Evolutionary conservation across 1,284 basidiomycete species (phyloP).

Genomic region (Cutaneotrichosporon sp.): DNA sequence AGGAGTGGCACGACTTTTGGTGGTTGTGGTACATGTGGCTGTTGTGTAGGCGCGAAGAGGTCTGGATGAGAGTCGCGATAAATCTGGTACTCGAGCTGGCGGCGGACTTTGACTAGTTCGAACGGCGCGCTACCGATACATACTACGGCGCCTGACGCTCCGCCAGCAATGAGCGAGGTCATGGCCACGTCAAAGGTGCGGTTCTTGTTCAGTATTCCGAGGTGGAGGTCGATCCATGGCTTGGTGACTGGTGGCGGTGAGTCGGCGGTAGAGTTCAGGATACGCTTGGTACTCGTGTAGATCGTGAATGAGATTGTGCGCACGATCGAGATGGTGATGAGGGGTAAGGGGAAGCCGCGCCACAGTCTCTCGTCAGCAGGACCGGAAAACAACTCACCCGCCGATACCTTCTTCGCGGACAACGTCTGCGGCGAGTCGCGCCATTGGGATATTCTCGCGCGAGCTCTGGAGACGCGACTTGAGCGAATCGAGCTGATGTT

Average conservation of each 20-base stretch:
- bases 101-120: conserved; percentile 89
- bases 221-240: conserved; percentile 39
- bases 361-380: conserved; percentile 36
- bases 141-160: conserved; percentile 49
- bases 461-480: conserved; percentile 88
- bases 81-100: conserved; percentile 92
- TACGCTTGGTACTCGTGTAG: conserved; percentile 83
- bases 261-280: conserved; percentile 59
- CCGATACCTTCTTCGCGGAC: conserved; percentile 86
- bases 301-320: conserved; percentile 89
- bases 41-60: conserved; percentile 19
- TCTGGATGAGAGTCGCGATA: conserved; percentile 46
- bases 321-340: conserved; percentile 95
- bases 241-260: conserved; percentile 10
- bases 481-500: conserved; percentile 71
- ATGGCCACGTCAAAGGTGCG: conserved; percentile 66
- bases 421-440: conserved; percentile 63
- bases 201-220: conserved; percentile 42
- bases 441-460: conserved; percentile 70
- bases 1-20: conserved; percentile 5
- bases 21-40: conserved; percentile 4
- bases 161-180: conserved; percentile 54
- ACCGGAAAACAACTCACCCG: conserved; percentile 60
- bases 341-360: conserved; percentile 59
- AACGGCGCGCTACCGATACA: conserved; percentile 72